Evolutionary conservation across 805 yeast species (phyloP), one percentile per base, ranked within the genome.

Genomic region (Brettanomyces nanus): DNA sequence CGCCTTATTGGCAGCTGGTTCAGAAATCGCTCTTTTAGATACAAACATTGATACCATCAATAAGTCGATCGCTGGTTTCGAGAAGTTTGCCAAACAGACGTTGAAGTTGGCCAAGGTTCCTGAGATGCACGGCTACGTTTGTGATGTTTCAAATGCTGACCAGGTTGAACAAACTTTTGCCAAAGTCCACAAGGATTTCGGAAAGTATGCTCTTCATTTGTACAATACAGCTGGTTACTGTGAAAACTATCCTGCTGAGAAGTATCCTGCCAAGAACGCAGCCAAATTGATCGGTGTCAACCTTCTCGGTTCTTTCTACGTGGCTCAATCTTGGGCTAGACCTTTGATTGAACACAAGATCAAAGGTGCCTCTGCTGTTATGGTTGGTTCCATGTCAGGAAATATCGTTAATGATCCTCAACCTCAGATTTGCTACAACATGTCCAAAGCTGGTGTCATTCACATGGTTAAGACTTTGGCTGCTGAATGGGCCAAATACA

Each of bases 191-290:
- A 67, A 63, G 36, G 77, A 71, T 53, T 82, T 80, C 56, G 76
- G 73, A 21, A 65, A 69, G 42, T 66, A 78, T 31, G 77, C 86
- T 28, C 75, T 77, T 48, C 64, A 81, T 45, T 67, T 83, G 48
- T 71, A 83, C 43, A 81, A 83, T 66, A 71, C 86, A 36, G 92
- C 94, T n/a, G 92, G 94, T 11, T 83, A 78, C 65, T 80, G 87
- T 54, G 87, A 83, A 60, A 83, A 83, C 67, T 73, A 69, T 62
- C 75, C 85, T 2, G 90, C 90, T 20, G 75, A 78, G 50, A 83
- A 80, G 38, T 82, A 83, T 62, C 87, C 89, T 19, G 73, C 85
- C 30, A 57, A 61, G 36, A 79, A 77, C 51, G 84, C 86, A 36
- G 84, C 79, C 49, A 71, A 71, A 29, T 62, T 83, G 42, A 68